phyloP scores from a whole-genome alignment of 1,284 basidiomycete species.

The Papiliotrema nemorosa region DNA sequence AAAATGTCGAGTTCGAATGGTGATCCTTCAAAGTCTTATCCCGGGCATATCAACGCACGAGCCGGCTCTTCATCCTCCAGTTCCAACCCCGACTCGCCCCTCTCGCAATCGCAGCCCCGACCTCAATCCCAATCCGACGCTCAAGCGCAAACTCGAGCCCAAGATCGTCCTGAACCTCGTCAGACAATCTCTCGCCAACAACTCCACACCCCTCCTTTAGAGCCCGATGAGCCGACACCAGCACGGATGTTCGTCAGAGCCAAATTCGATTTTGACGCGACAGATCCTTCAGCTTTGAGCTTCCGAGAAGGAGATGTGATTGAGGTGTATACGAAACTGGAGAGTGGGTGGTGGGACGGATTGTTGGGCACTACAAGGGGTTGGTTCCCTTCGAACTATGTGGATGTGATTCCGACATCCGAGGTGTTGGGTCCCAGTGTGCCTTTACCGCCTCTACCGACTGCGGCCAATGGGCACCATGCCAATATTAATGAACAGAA shows the following conservation, averaged over 20 bases:
- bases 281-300: slow-evolving; percentile 80
- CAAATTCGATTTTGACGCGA: slow-evolving; percentile 85
- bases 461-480: neutral
- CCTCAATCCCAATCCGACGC: too few species aligned
- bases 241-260: slow-evolving; percentile 72
- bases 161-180: too few species aligned
- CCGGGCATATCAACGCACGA: too few species aligned
- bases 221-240: too few species aligned
- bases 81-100: too few species aligned
- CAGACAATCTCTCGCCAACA: too few species aligned
- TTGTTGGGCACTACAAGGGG: slow-evolving; percentile 82
- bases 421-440: neutral
- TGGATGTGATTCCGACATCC: slow-evolving; percentile 57
- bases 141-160: too few species aligned
- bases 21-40: too few species aligned
- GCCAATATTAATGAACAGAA: neutral
- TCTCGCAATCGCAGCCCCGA: too few species aligned
- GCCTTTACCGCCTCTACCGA: neutral
- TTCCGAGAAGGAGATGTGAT: slow-evolving; percentile 86
- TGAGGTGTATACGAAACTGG: slow-evolving; percentile 85
- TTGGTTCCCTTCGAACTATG: slow-evolving; percentile 98
- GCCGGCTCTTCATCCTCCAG: too few species aligned
- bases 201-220: too few species aligned
- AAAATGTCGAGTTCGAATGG: too few species aligned
- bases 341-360: slow-evolving; percentile 99